A percentile compares a stretch with the other conserved stretches of the same genome.
Evolutionary conservation across 2,329 filamentous ascomycete genomes (phyloP).

Genomic region (Fusarium marasasianum): DNA sequence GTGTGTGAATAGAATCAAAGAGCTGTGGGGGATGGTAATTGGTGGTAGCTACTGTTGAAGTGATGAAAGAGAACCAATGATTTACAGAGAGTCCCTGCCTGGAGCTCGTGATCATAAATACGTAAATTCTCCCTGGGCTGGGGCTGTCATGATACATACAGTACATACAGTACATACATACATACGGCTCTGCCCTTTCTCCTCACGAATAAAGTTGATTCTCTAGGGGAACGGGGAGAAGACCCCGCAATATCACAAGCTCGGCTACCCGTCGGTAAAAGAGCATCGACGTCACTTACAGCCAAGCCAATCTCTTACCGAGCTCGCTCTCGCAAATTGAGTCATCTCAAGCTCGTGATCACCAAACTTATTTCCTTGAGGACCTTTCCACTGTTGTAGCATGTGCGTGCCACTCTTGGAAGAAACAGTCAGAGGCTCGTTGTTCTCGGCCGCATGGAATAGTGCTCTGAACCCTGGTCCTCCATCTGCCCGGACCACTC

Average conservation of each 20-base stretch:
- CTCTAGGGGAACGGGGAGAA: neutral
- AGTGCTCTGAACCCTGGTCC: constrained; percentile 33
- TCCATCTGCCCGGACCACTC: constrained; percentile 42
- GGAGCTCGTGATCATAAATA: neutral
- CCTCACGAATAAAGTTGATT: constrained; percentile 8
- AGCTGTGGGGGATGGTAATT: constrained; percentile 22
- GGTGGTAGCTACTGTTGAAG: neutral
- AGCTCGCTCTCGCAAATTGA: constrained; percentile 1
- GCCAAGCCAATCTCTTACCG: constrained; percentile 6
- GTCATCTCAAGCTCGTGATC: constrained; percentile 18
- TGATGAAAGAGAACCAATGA: neutral
- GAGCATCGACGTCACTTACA: constrained; percentile 39
- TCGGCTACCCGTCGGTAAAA: constrained; percentile 62
- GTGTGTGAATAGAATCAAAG: neutral
- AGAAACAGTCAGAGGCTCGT: neutral
- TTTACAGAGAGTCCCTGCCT: neutral
- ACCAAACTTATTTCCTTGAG: neutral
- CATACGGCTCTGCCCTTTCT: neutral
- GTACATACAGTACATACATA: neutral
- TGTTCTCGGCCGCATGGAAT: constrained; percentile 42
- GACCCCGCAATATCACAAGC: constrained; percentile 68
- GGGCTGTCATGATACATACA: neutral
- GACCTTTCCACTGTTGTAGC: neutral
- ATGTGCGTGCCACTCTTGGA: constrained; percentile 2
- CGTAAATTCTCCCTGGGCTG: neutral